These are phyloP conservation scores for Microstegium vimineum DNA, from an alignment of 176 grass and related monocot species.

Conservation along the genomic window DNA sequence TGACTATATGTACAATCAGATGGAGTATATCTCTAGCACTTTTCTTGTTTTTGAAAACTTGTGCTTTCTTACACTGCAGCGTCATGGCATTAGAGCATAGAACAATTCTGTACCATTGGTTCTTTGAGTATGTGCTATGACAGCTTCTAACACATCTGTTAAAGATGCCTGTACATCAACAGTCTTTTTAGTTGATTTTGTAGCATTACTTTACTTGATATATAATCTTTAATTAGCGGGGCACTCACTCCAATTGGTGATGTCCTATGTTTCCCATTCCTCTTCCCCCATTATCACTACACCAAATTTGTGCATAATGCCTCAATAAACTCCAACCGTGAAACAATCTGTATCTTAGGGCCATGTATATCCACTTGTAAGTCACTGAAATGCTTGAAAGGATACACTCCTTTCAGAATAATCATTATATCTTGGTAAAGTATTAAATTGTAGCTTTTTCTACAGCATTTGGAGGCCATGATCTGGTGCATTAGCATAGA, in stretches of 20 bases:
- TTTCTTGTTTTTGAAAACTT: background rate
- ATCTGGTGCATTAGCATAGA: constrained; percentile 79
- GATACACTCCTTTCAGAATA: constrained; percentile 6
- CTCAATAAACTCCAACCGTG: background rate
- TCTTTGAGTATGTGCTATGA: background rate
- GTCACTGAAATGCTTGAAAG: constrained; percentile 10
- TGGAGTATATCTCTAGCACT: background rate
- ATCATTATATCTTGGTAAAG: constrained; percentile 16
- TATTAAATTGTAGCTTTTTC: constrained; percentile 30
- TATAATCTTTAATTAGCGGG: background rate
- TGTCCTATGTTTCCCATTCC: background rate
- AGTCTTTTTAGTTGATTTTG: background rate
- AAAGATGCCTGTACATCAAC: background rate
- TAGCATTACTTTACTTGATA: background rate
- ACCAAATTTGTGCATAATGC: background rate
- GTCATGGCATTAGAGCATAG: background rate
- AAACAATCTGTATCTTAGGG: constrained; percentile 8
- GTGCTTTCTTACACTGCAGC: background rate
- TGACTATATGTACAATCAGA: background rate
- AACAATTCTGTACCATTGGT: background rate
- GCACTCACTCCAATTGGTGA: background rate
- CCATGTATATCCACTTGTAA: constrained; percentile 3
- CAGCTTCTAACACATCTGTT: background rate
- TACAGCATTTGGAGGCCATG: constrained; percentile 94
- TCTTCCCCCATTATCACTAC: background rate